A percentile compares a stretch with the other conserved stretches of the same genome.
These are phyloP conservation scores for Trametes cingulata DNA, from an alignment of 768 basidiomycete species.

Conservation along the genomic window DNA sequence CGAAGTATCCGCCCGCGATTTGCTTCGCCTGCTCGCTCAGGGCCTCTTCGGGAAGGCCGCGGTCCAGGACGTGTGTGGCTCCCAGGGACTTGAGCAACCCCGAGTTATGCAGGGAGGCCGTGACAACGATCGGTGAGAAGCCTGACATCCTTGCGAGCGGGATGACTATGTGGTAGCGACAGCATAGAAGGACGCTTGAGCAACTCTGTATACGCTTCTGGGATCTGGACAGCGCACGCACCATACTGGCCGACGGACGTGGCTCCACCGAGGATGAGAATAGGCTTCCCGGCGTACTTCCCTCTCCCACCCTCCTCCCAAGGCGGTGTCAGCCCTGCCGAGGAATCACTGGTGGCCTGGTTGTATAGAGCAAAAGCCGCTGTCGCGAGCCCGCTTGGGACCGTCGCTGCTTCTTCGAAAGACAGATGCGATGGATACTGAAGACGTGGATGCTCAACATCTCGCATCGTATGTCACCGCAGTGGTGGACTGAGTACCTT, in stretches of 20 bases:
- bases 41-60: conserved; percentile 19
- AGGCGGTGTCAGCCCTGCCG: conserved; percentile 21
- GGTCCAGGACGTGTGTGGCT: conserved; percentile 32
- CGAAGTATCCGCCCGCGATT: conserved; percentile 24
- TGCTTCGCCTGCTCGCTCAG: conserved; percentile 10
- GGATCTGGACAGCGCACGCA: not conserved
- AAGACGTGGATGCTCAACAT: no score
- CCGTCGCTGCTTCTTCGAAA: conserved; percentile 17
- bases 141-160: conserved; percentile 33
- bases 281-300: conserved; percentile 26
- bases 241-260: conserved; percentile 31
- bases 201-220: no score
- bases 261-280: conserved; percentile 31
- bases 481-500: conserved; percentile 7
- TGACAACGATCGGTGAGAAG: conserved; percentile 33
- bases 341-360: conserved; percentile 6
- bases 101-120: conserved; percentile 30
- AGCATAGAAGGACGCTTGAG: no score
- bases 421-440: conserved; percentile 20
- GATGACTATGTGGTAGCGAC: conserved; percentile 22
- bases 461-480: no score
- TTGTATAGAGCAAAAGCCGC: conserved; percentile 18
- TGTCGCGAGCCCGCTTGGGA: conserved; percentile 14
- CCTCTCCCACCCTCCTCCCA: conserved; percentile 27
- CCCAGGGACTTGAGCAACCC: conserved; percentile 25